Evolutionary conservation across 1,139 yeast species (phyloP).

Genomic region (Pneumocystis carinii): DNA sequence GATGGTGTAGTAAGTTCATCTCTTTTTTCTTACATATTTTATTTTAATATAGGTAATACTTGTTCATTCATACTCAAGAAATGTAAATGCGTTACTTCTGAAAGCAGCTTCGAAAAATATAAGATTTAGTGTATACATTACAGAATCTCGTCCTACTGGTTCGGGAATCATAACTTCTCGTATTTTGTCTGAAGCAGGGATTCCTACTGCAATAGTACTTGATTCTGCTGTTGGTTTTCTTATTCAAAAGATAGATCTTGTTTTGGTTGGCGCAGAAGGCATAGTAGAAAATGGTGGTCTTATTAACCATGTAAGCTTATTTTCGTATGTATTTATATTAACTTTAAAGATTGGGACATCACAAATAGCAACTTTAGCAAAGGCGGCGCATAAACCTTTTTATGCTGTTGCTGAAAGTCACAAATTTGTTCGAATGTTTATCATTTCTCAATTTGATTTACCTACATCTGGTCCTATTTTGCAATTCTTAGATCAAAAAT

Average conservation of each 20-base stretch:
- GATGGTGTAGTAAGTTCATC: constrained; percentile 56
- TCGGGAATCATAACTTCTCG: constrained; percentile 69
- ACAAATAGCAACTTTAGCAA: constrained; percentile 87
- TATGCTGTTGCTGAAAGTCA: constrained; percentile 90
- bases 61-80: constrained; percentile 87
- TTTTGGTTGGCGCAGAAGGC: constrained; percentile 96
- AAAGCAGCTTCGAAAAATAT: constrained; percentile 61
- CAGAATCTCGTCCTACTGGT: constrained; percentile 80
- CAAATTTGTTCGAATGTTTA: constrained; percentile 90
- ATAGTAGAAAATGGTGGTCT: constrained; percentile 98
- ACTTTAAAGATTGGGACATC: constrained; percentile 61
- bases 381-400: constrained; percentile 78
- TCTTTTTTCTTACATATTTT: background rate
- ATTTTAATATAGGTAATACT: constrained; percentile 32
- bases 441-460: constrained; percentile 82
- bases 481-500: constrained; percentile 22
- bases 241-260: constrained; percentile 80
- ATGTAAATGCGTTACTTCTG: constrained; percentile 59
- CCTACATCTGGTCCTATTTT: constrained; percentile 39
- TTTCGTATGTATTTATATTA: background rate
- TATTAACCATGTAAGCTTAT: constrained; percentile 40
- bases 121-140: constrained; percentile 78
- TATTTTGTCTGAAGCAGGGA: constrained; percentile 52
- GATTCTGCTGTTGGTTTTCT: constrained; percentile 92
- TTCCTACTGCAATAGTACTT: constrained; percentile 82